phyloP scores from a whole-genome alignment of 2,329 filamentous ascomycete species.

The Xylariaceae sp. region DNA sequence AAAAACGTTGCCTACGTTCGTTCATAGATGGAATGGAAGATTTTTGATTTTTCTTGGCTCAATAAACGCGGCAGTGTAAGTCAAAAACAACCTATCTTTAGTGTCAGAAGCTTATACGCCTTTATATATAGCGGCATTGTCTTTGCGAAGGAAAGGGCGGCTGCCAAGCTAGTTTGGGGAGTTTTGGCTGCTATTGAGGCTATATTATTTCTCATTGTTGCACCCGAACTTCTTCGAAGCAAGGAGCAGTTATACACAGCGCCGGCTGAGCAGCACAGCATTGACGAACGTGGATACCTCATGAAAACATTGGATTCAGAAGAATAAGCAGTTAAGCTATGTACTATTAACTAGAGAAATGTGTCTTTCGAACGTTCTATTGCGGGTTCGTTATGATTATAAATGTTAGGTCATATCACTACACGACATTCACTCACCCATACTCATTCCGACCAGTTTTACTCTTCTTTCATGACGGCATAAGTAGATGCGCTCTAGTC shows the following conservation, averaged over 20 bases:
- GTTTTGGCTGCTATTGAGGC: neutral
- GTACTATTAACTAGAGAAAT: too few species aligned
- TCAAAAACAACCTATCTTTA: neutral
- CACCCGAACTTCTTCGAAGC: neutral
- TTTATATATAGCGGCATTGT: neutral
- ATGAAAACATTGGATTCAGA: neutral
- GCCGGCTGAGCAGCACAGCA: neutral
- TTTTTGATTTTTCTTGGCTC: neutral
- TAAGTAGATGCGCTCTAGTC: too few species aligned
- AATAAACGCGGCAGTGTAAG: neutral
- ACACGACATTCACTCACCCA: too few species aligned
- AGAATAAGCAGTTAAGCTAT: neutral
- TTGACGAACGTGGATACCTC: neutral
- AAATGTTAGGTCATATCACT: too few species aligned
- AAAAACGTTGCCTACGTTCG: neutral
- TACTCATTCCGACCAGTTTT: too few species aligned
- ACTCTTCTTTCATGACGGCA: too few species aligned
- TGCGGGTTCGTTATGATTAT: too few species aligned
- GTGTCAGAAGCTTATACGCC: neutral
- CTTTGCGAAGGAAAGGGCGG: neutral
- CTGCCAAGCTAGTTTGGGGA: neutral
- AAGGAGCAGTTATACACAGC: neutral
- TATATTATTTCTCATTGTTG: neutral
- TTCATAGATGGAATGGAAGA: constrained; percentile 1
- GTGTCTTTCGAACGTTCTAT: too few species aligned